These are phyloP conservation scores for Graphilbum sp. DNA, from an alignment of 2,329 filamentous ascomycete genomes.

Conservation along the genomic window DNA sequence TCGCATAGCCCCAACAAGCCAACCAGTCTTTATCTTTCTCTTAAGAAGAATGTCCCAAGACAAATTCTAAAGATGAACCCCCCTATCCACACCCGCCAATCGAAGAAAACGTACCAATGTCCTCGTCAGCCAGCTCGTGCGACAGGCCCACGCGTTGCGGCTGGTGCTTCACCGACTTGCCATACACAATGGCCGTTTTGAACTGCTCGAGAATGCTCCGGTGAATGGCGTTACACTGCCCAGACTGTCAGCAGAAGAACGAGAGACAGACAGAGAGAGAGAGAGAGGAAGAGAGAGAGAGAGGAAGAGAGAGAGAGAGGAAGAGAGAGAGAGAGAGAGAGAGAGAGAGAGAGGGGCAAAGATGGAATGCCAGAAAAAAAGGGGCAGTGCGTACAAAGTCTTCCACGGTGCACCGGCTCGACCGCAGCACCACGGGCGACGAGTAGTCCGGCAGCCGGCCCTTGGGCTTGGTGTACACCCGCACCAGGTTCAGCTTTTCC, in stretches of 20 bases:
- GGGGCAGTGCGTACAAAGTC: conserved; percentile 60
- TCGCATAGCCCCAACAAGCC: too few species aligned
- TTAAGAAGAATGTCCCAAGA: too few species aligned
- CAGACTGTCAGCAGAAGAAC: background rate
- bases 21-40: too few species aligned
- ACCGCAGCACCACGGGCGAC: conserved; percentile 74
- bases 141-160: conserved; percentile 83
- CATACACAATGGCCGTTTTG: conserved; percentile 89
- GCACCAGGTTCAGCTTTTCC: conserved; percentile 82
- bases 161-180: conserved; percentile 96
- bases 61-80: too few species aligned
- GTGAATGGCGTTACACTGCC: conserved; percentile 92
- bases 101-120: conserved; percentile 59
- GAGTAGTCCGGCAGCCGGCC: conserved; percentile 87
- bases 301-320: background rate
- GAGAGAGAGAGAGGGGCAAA: background rate
- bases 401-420: conserved; percentile 74
- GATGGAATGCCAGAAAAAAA: background rate
- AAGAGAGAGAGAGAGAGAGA: too few species aligned
- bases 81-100: too few species aligned
- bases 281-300: background rate
- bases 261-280: background rate
- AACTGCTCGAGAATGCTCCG: conserved; percentile 92
- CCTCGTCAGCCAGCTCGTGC: conserved; percentile 89
- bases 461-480: conserved; percentile 97